A percentile compares a stretch with the other conserved stretches of the same genome.
These are phyloP conservation scores for Hyaloraphidium curvatum DNA, from an alignment of 192 early-diverging fungal genomes.

Conservation along the genomic window DNA sequence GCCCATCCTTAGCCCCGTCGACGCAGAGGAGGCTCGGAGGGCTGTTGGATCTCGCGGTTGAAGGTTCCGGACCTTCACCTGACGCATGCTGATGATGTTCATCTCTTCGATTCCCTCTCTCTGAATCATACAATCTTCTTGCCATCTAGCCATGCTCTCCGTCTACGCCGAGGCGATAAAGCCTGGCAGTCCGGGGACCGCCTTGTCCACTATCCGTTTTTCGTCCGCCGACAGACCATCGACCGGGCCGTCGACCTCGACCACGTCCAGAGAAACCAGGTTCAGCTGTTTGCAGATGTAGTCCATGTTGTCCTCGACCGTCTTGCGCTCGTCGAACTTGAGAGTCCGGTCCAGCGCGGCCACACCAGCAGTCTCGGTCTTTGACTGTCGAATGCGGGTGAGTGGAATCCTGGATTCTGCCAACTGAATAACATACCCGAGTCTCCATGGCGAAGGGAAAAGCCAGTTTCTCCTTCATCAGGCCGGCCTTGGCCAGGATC, in stretches of 20 bases:
- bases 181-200: too few relatives aligned
- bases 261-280: neutral
- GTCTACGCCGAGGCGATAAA: too few relatives aligned
- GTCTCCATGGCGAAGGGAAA: slow-evolving; percentile 75
- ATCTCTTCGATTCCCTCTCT: too few relatives aligned
- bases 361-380: neutral
- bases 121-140: too few relatives aligned
- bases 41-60: too few relatives aligned
- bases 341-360: neutral
- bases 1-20: too few relatives aligned
- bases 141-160: too few relatives aligned
- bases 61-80: too few relatives aligned
- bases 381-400: neutral
- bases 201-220: too few relatives aligned
- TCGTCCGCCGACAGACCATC: too few relatives aligned
- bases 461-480: slow-evolving; percentile 87
- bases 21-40: too few relatives aligned
- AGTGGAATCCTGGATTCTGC: neutral
- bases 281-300: neutral
- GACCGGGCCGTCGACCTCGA: neutral
- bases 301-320: neutral
- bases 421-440: neutral
- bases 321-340: neutral
- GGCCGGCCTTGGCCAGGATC: slow-evolving; percentile 41
- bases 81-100: too few relatives aligned